Evolutionary conservation across 2,329 filamentous ascomycete species (phyloP).

Genomic region (Sporothrix sp.): DNA sequence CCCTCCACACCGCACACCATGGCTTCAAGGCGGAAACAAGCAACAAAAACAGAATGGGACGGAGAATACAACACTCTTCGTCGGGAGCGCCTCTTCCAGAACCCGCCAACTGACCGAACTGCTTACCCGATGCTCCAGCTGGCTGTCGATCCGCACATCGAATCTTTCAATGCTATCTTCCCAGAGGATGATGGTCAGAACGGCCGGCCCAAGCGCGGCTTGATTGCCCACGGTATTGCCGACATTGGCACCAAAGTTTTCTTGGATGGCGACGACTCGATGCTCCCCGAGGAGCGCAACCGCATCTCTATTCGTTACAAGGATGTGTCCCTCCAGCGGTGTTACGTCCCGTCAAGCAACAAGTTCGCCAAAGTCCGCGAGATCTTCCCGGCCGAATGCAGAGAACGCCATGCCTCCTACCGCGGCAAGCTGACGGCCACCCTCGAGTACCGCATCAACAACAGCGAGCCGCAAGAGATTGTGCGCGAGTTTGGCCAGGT

Average conservation of each 20-base stretch:
- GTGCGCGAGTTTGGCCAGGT: conserved; percentile 78
- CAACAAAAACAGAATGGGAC: conserved; percentile 64
- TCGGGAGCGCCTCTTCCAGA: conserved; percentile 78
- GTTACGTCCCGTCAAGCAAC: conserved; percentile 68
- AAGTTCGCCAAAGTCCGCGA: conserved; percentile 77
- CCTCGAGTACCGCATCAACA: conserved; percentile 79
- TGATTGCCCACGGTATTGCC: conserved; percentile 63
- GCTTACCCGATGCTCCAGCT: conserved; percentile 80
- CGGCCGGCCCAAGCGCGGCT: conserved; percentile 22
- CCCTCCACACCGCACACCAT: background rate
- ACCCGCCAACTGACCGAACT: conserved; percentile 77
- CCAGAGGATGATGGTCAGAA: conserved; percentile 48
- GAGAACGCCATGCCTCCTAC: conserved; percentile 89
- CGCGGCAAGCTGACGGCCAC: conserved; percentile 74
- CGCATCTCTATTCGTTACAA: conserved; percentile 68
- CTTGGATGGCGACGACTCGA: conserved; percentile 67
- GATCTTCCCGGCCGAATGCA: conserved; percentile 83
- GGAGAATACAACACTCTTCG: conserved; percentile 77
- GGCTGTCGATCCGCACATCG: conserved; percentile 84
- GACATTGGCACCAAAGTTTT: conserved; percentile 88
- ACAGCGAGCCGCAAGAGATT: conserved; percentile 73
- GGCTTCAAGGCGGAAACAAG: conserved; percentile 18
- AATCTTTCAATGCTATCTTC: conserved; percentile 91
- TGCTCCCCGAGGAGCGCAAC: conserved; percentile 54
- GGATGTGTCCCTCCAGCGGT: conserved; percentile 73